These are phyloP conservation scores for Hippophae gyantsensis DNA, from an alignment of 306 rosid species.

Conservation along the genomic window DNA sequence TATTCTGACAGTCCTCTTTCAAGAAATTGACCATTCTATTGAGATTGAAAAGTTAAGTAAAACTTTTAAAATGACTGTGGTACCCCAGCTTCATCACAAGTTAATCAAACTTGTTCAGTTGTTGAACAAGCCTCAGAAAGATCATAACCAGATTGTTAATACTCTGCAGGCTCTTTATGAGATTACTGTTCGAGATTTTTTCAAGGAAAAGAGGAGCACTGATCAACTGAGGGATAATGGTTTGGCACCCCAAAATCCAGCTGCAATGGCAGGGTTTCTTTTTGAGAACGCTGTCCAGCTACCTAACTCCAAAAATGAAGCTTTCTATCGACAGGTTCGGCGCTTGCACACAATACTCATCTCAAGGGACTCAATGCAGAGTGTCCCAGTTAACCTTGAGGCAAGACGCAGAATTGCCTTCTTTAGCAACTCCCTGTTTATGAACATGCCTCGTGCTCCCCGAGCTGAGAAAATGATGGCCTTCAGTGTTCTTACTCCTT, in stretches of 20 bases:
- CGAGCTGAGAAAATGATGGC: conserved; percentile 98
- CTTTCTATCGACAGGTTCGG: conserved; percentile 73
- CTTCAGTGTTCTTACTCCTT: conserved; percentile 90
- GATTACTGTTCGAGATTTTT: conserved; percentile 65
- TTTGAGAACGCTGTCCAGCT: conserved; percentile 63
- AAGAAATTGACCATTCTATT: conserved; percentile 81
- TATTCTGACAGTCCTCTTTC: conserved; percentile 66
- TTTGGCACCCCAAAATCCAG: conserved; percentile 54
- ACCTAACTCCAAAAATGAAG: conserved; percentile 53
- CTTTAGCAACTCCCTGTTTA: conserved; percentile 90
- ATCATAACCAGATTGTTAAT: conserved; percentile 59
- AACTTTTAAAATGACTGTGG: conserved; percentile 62
- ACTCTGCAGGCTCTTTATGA: conserved; percentile 87
- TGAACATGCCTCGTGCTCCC: conserved; percentile 96
- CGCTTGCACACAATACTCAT: conserved; percentile 80
- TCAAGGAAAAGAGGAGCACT: conserved; percentile 58
- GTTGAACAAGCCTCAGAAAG: conserved; percentile 52
- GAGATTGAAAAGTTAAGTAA: conserved; percentile 68
- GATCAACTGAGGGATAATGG: conserved; percentile 70
- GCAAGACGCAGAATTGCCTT: conserved; percentile 93
- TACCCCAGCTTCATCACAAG: conserved; percentile 70
- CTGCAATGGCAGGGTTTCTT: conserved; percentile 46
- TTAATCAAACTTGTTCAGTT: conserved; percentile 66
- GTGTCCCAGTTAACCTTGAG: conserved; percentile 84
- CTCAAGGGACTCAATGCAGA: conserved; percentile 85